Conservation (phyloP, 176 grass and related monocot genomes). For the Carex myosuroides region DNA sequence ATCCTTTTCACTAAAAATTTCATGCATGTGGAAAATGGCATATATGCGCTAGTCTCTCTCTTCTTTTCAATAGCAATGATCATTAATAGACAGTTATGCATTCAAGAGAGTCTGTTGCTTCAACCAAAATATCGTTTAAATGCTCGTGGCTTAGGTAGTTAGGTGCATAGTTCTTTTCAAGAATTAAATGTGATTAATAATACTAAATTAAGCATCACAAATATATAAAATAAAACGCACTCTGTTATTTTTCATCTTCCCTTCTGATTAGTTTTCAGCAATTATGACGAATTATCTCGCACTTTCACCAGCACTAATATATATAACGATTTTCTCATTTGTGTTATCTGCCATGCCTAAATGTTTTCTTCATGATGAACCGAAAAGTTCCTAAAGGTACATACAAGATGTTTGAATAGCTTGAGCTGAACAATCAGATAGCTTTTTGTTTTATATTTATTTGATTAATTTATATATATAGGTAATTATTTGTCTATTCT, state of each 20-base stretch:
- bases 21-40: constrained; percentile 5
- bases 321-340: not conserved
- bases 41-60: not conserved
- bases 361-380: not conserved
- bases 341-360: not conserved
- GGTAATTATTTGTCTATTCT: not conserved
- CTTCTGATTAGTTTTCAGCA: not conserved
- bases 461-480: not conserved
- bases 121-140: constrained; percentile 2
- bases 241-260: not conserved
- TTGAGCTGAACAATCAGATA: not conserved
- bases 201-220: not conserved
- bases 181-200: not conserved
- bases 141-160: not conserved
- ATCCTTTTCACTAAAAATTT: not conserved
- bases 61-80: not conserved
- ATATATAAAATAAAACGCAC: not conserved
- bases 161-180: not conserved
- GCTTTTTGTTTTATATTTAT: not conserved
- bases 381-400: not conserved
- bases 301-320: not conserved
- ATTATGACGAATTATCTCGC: not conserved
- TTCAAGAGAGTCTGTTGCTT: not conserved
- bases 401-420: not conserved
- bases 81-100: constrained; percentile 17